Conservation (phyloP, 169 alveolate genomes). For the Eimeria zaria region DNA sequence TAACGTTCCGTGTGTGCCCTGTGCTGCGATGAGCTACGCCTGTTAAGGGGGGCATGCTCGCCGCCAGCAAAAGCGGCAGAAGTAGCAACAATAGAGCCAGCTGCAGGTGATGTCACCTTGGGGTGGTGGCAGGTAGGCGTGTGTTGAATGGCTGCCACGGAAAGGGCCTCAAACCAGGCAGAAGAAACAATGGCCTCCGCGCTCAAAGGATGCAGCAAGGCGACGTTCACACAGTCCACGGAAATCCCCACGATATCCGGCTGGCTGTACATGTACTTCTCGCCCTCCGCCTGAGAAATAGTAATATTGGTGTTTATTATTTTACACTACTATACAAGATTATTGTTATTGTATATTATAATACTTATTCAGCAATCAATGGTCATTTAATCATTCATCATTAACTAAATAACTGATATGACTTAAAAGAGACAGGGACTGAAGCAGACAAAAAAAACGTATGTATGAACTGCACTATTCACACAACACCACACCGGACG, state of each 20-base stretch:
- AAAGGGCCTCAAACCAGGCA: slow-evolving; percentile 63
- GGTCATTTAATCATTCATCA: too few species aligned
- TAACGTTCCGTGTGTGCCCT: neutral
- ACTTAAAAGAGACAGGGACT: neutral
- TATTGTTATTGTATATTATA: too few species aligned
- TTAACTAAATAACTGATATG: neutral
- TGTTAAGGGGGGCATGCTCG: too few species aligned
- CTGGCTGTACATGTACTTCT: slow-evolving; percentile 74
- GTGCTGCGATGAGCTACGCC: neutral
- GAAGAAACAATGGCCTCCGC: neutral
- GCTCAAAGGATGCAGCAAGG: slow-evolving; percentile 78
- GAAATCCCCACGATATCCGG: slow-evolving; percentile 84
- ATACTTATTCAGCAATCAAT: too few species aligned
- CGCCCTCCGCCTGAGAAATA: slow-evolving; percentile 53
- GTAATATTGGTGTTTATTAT: too few species aligned
- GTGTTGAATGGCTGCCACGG: slow-evolving; percentile 43
- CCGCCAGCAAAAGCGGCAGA: too few species aligned
- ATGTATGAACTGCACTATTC: neutral
- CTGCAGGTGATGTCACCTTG: slow-evolving; percentile 55
- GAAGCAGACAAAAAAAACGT: neutral
- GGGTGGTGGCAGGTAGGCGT: slow-evolving; percentile 84
- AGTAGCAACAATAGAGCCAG: too few species aligned
- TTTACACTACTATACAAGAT: too few species aligned
- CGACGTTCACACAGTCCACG: slow-evolving; percentile 79
- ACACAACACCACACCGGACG: neutral